phyloP scores from a whole-genome alignment of 2,329 filamentous ascomycete species.

The Zarea fungicola region DNA sequence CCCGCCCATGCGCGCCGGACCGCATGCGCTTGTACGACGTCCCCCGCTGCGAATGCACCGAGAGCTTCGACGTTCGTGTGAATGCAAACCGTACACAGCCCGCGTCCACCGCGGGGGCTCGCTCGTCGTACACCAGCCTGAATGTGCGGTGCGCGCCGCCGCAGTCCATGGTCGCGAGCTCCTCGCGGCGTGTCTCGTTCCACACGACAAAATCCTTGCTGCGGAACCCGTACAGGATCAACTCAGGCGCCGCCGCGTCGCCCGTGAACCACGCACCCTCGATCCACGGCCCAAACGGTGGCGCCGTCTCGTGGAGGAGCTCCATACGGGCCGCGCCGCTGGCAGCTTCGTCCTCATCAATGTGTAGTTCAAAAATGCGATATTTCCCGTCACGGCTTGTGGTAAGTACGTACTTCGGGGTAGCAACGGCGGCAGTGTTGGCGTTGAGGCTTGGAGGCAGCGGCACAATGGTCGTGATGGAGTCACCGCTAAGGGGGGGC shows the following conservation, averaged over 20 bases:
- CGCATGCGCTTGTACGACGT: constrained; percentile 48
- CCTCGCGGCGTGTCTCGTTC: constrained; percentile 66
- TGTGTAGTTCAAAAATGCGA: constrained; percentile 51
- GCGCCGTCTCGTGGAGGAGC: constrained; percentile 61
- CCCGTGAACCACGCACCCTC: constrained; percentile 62
- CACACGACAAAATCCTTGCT: constrained; percentile 76
- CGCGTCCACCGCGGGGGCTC: constrained; percentile 25
- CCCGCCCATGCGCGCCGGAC: constrained; percentile 74
- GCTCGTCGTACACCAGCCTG: constrained; percentile 32
- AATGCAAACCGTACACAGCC: constrained; percentile 57
- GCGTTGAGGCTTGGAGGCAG: constrained; percentile 28
- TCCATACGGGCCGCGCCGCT: constrained; percentile 25
- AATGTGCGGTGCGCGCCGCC: constrained; percentile 81
- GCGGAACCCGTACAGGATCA: constrained; percentile 77
- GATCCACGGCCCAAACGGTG: constrained; percentile 70
- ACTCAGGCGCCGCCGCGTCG: constrained; percentile 34
- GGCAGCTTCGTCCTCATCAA: too few species aligned
- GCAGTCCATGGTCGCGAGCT: constrained; percentile 69
- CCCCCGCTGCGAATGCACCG: constrained; percentile 39
- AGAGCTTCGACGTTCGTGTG: constrained; percentile 60
- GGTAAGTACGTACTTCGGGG: constrained; percentile 53
- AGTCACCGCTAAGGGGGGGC: constrained; percentile 47
- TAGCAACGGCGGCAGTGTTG: constrained; percentile 11
- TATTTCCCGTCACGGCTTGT: constrained; percentile 74
- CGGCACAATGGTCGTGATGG: constrained; percentile 61